Conservation (phyloP, 31 red algal species). For the Bonnemaisonia californica region DNA sequence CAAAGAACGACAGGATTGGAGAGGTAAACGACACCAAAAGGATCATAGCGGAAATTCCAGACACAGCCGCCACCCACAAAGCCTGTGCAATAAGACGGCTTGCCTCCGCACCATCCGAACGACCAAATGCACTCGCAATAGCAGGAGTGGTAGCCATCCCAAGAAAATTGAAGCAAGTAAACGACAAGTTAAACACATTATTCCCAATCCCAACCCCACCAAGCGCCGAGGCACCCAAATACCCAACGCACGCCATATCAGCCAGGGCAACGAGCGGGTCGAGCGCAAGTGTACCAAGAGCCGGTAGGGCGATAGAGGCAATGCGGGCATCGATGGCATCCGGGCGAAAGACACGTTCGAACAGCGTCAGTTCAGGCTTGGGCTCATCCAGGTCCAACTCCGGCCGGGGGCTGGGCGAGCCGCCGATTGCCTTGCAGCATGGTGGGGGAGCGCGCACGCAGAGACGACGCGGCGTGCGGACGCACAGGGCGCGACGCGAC, state of each 20-base stretch:
- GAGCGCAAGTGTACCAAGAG: constrained; percentile 89
- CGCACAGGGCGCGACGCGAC: neutral
- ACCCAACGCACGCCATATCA: constrained; percentile 93
- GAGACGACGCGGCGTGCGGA: neutral
- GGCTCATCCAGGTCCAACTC: neutral
- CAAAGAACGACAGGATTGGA: constrained; percentile 81
- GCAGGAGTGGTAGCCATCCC: constrained; percentile 93
- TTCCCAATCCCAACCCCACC: constrained; percentile 95
- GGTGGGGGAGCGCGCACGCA: neutral
- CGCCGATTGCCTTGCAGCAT: neutral
- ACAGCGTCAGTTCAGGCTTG: neutral
- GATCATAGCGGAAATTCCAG: constrained; percentile 66
- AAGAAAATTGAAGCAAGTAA: constrained; percentile 93
- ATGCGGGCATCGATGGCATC: constrained; percentile 73
- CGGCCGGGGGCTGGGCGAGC: neutral
- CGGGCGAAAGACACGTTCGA: neutral
- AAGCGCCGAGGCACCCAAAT: constrained; percentile 78
- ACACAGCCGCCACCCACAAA: constrained; percentile 83
- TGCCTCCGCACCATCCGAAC: constrained; percentile 52
- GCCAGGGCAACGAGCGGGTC: constrained; percentile 96
- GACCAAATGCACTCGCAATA: constrained; percentile 85
- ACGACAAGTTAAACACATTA: constrained; percentile 94
- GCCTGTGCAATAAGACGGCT: constrained; percentile 79
- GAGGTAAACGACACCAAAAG: constrained; percentile 49
- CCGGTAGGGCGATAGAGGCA: constrained; percentile 79